Evolutionary conservation across 805 yeast genomes (phyloP), one percentile per base, ranked within the genome.

Genomic region (Candida golubevii): DNA sequence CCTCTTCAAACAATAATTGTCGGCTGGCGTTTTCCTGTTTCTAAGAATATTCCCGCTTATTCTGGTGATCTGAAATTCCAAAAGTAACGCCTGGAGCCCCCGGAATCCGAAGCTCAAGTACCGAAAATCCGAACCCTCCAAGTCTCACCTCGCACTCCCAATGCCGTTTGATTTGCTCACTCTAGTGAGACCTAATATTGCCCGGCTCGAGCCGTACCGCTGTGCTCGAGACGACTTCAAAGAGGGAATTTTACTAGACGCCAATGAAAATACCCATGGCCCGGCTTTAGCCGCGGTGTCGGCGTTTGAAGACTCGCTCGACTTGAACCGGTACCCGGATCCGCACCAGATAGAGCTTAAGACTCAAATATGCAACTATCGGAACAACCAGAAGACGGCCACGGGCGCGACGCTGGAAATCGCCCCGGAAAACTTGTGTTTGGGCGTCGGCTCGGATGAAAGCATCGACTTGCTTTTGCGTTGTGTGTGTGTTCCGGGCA

Each of bases 401-500:
- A 29, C 15, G 3, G 18, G 27, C 31, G 26, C 31, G 9, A 46
- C 57, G 13, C 38, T 40, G 31, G 49, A 50, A 13, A 44, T 42
- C 7, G 60, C 87, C 49, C 78, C 85, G 0, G 84, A 73, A 7
- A 93, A 93, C 65, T 58, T 93, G 29, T 89, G 95, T 60, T 74
- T 93, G 30, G 99, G 99, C 36, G 99, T 93, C 10, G 99, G 99
- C 1, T 90, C 97, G 1, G 99, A 93, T 63, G 99, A 93, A 65
- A 81, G 93, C 57, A 89, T 93, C 48, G 99, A 93, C 61, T 77
- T 93, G 34, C 66, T 91, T 44, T 82, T 93, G 49, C 73, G 99
- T 56, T 87, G 95, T 43, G 77, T 85, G 42, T 87, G 97, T 58
- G 70, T 65, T 6, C 99, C 99, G 2, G 86, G 85, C 2, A 74